Conservation (phyloP, 805 yeast genomes). For the Isabelozyma gotoi region DNA sequence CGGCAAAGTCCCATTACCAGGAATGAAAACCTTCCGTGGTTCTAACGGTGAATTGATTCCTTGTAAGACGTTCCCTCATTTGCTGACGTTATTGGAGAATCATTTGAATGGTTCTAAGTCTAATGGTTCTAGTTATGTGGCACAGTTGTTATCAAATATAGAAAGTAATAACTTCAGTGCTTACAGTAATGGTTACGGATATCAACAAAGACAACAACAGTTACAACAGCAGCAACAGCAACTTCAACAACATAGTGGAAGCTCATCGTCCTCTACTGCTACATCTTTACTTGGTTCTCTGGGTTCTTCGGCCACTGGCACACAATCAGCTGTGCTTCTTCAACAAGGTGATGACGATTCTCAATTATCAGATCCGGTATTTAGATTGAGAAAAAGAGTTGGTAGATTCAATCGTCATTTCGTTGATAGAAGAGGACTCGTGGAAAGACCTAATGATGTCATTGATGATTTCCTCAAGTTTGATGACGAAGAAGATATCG, state of each 20-base stretch:
- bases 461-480: constrained; percentile 43
- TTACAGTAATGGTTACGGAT: constrained; percentile 37
- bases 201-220: constrained; percentile 14
- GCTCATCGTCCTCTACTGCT: background rate
- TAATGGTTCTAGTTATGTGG: constrained; percentile 32
- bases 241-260: background rate
- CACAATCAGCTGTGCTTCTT: background rate
- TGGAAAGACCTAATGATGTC: constrained; percentile 31
- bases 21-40: constrained; percentile 47
- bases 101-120: constrained; percentile 19
- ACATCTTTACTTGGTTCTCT: constrained; percentile 3
- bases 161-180: constrained; percentile 39
- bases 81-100: constrained; percentile 38
- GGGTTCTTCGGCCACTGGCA: constrained; percentile 16
- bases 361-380: constrained; percentile 48
- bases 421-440: constrained; percentile 69
- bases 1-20: constrained; percentile 45
- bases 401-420: constrained; percentile 72
- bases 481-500: constrained; percentile 24
- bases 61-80: constrained; percentile 48
- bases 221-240: constrained; percentile 7
- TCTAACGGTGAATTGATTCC: constrained; percentile 50
- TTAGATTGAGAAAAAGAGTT: constrained; percentile 68
- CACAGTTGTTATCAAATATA: constrained; percentile 38
- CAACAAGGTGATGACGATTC: constrained; percentile 16